These are phyloP conservation scores for Boletus reticulatus DNA, from an alignment of 768 basidiomycete genomes.

Conservation along the genomic window DNA sequence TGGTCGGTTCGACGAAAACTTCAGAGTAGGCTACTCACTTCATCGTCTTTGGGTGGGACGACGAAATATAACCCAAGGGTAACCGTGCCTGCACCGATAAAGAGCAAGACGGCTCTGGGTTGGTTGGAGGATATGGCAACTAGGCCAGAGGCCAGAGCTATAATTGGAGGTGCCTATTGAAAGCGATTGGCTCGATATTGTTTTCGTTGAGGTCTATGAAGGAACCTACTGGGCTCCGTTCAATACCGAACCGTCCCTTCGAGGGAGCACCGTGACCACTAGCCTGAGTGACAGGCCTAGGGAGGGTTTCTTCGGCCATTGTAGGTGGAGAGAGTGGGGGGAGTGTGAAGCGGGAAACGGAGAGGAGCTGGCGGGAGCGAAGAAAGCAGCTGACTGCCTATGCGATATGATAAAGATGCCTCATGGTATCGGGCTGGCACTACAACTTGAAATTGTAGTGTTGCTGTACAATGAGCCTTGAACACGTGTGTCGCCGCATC, in stretches of 20 bases:
- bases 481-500: too few species aligned
- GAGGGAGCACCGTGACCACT: not conserved
- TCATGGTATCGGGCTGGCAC: too few species aligned
- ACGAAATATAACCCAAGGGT: not conserved
- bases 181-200: not conserved
- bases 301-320: not conserved
- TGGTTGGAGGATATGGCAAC: not conserved
- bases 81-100: not conserved
- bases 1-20: too few species aligned
- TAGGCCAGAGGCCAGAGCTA: not conserved
- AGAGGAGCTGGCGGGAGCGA: not conserved
- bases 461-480: too few species aligned
- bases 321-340: not conserved
- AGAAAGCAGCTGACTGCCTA: too few species aligned
- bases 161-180: not conserved
- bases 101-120: not conserved
- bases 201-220: too few species aligned
- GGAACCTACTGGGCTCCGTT: not conserved
- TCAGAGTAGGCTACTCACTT: not conserved
- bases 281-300: not conserved
- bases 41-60: not conserved
- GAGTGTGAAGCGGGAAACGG: too few species aligned
- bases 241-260: not conserved
- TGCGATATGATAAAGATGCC: too few species aligned
- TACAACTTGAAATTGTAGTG: too few species aligned